Evolutionary conservation across 495 filamentous ascomycete species (phyloP).

Genomic region (Aspergillus steynii): DNA sequence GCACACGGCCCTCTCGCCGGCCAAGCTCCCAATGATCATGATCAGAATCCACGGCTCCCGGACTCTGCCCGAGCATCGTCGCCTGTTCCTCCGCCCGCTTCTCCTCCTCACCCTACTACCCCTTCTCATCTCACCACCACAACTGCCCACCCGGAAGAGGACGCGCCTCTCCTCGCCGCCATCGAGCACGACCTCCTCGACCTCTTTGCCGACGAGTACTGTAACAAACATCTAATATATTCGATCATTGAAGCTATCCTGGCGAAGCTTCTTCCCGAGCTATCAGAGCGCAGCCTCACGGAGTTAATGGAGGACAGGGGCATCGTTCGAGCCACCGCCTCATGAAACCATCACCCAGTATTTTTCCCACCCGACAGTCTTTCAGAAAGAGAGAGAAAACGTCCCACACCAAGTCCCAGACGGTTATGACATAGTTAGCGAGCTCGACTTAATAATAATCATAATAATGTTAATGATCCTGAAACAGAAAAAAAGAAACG

Average conservation of each 20-base stretch:
- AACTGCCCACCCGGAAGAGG: constrained; percentile 21
- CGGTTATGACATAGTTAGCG: background rate
- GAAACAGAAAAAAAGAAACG: background rate
- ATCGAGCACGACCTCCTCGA: constrained; percentile 61
- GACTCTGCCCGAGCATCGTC: constrained; percentile 5
- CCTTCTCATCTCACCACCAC: background rate
- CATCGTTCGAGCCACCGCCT: constrained; percentile 27
- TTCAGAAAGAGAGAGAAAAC: background rate
- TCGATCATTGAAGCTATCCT: constrained; percentile 74
- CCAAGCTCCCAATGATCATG: constrained; percentile 12
- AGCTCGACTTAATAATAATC: background rate
- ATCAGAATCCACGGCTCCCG: background rate
- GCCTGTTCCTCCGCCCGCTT: background rate
- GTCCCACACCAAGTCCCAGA: background rate
- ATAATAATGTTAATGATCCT: background rate
- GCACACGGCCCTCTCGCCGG: background rate
- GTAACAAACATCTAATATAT: constrained; percentile 88
- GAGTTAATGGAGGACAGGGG: constrained; percentile 75
- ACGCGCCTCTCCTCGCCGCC: constrained; percentile 38
- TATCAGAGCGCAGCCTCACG: constrained; percentile 68
- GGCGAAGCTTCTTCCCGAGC: constrained; percentile 77
- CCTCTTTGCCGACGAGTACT: constrained; percentile 75
- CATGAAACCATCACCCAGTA: background rate
- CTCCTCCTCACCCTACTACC: background rate
- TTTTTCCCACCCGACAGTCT: background rate